Evolutionary conservation across 805 yeast genomes (phyloP), one percentile per base, ranked within the genome.

Genomic region (Metschnikowia rubicola): DNA sequence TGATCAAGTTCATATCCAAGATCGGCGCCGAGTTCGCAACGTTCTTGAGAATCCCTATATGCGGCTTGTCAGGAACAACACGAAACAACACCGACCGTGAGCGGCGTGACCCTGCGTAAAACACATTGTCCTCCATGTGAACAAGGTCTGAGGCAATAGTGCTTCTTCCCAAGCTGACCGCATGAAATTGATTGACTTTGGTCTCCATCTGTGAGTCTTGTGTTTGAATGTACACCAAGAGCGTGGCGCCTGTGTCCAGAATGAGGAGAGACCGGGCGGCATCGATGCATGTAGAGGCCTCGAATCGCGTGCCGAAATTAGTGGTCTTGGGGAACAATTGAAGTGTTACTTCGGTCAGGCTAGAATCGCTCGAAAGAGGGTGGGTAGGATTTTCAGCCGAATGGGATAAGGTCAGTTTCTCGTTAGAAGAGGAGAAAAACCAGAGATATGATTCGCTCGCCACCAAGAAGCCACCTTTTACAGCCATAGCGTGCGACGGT

Each of bases 41-140:
- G 26, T 51, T 56, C 17, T 48, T 33, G 13, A 51, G 41, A 13
- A 69, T 56, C 30, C 56, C 53, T 9, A 68, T 59, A 43, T 48
- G 59, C 1, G 74, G 74, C 8, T 53, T 37, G 9, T 50, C 40
- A 0, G 64, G 62, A 2, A 53, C 32, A 1, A 70, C 53, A 13
- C 59, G 58, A 38, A 69, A 65, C 11, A 67, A 19, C 6, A 68
- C 50, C 8, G 74, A 65, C 21, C 61, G 65, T 0, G 74, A 69
- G 4, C 35, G 11, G 19, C 41, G 52, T 1, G 75, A 68, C 3
- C 63, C 56, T n/a, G 60, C 67, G 45, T 59, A 66, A 40, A 70
- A 69, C 12, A 54, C 38, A 37, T 63, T 62, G 5, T 51, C 60
- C 12, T 48, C 44, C 7, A 68, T 45, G 43, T 65, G 69, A 34